phyloP scores from a whole-genome alignment of 148 eudicot species.

The Heliosperma pusillum region DNA sequence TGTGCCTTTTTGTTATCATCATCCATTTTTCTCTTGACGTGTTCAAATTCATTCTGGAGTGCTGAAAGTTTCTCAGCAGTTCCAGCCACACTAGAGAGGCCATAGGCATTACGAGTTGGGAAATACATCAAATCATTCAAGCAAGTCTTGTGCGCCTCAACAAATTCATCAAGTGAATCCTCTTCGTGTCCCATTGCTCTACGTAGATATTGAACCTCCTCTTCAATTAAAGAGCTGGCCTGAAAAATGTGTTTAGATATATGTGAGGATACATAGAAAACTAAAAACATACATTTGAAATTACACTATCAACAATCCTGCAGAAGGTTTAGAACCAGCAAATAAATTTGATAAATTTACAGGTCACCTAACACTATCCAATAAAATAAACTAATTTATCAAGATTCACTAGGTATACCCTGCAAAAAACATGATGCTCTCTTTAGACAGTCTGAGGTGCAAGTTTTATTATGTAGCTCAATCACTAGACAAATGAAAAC shows the following conservation, averaged over 20 bases:
- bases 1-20: constrained; percentile 93
- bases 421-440: neutral
- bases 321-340: neutral
- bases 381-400: neutral
- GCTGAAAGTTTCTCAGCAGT: constrained; percentile 80
- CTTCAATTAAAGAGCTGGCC: constrained; percentile 69
- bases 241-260: constrained; percentile 28
- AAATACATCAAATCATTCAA: constrained; percentile 83
- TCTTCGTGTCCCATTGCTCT: constrained; percentile 82
- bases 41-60: constrained; percentile 78
- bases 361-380: neutral
- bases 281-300: neutral
- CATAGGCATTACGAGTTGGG: constrained; percentile 80
- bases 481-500: neutral
- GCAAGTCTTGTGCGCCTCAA: constrained; percentile 82
- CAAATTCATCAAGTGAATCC: constrained; percentile 70
- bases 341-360: neutral
- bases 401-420: neutral
- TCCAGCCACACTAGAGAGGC: constrained; percentile 89
- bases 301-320: neutral
- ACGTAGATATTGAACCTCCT: constrained; percentile 61
- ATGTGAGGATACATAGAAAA: neutral
- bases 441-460: neutral
- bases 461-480: neutral
- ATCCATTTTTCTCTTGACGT: constrained; percentile 85